Evolutionary conservation across 2,329 filamentous ascomycete species (phyloP).

Genomic region (Cladophialophora yegresii): DNA sequence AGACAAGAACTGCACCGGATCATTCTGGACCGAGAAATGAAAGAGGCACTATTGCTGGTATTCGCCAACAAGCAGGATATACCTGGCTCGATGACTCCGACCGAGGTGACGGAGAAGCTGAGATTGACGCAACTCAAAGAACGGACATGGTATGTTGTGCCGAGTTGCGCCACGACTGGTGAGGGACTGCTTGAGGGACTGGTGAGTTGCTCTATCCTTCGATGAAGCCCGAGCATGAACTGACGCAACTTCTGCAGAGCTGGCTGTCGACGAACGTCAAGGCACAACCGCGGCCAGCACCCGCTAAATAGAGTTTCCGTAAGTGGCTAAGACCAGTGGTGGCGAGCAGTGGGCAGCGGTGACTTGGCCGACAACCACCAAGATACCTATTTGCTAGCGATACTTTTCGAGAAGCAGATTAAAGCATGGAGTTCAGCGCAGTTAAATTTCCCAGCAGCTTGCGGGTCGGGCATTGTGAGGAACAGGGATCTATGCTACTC

Average conservation of each 20-base stretch:
- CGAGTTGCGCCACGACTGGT: constrained; percentile 77
- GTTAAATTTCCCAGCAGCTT: constrained; percentile 12
- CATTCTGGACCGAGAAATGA: constrained; percentile 97
- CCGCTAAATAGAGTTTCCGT: constrained; percentile 19
- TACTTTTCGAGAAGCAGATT: constrained; percentile 17
- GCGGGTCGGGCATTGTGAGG: not conserved
- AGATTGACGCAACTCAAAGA: constrained; percentile 77
- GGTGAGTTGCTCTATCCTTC: constrained; percentile 47
- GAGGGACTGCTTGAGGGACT: constrained; percentile 80
- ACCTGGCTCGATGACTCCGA: constrained; percentile 74
- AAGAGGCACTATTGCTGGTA: constrained; percentile 88
- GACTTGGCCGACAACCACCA: constrained; percentile 12
- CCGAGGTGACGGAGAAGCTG: constrained; percentile 76
- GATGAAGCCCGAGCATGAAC: constrained; percentile 26
- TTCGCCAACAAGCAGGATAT: constrained; percentile 99
- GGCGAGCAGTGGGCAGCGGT: not conserved
- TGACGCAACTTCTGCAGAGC: constrained; percentile 47
- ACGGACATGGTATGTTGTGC: constrained; percentile 82
- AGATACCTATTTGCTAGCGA: constrained; percentile 29
- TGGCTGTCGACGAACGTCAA: constrained; percentile 88
- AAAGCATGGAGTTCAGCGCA: constrained; percentile 19
- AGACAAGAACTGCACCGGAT: constrained; percentile 92
- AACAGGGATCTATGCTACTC: not conserved
- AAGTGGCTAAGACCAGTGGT: not conserved
- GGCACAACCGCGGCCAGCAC: constrained; percentile 44